phyloP scores from a whole-genome alignment of 2,329 filamentous ascomycete species.

The Aspergillus terreus region DNA sequence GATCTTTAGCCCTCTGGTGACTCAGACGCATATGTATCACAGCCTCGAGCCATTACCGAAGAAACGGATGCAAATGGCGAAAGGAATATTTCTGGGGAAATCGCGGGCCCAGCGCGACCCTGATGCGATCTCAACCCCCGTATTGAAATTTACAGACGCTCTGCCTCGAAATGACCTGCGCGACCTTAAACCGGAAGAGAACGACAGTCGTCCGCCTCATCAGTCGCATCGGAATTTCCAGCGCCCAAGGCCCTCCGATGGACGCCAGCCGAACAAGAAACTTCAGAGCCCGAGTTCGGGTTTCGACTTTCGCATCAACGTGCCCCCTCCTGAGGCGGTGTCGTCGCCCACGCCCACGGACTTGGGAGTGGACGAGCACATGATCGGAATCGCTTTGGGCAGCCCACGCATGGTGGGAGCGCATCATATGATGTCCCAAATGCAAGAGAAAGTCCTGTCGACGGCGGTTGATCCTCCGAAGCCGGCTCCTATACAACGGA shows the following conservation, averaged over 20 bases:
- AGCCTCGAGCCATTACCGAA: background rate
- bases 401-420: conserved; percentile 53
- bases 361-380: conserved; percentile 36
- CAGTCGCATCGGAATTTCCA: conserved; percentile 16
- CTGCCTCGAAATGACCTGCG: conserved; percentile 29
- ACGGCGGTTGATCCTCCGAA: conserved; percentile 10
- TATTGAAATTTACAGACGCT: conserved; percentile 30
- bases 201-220: conserved; percentile 9
- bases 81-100: conserved; percentile 26
- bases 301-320: conserved; percentile 30
- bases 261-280: conserved; percentile 13
- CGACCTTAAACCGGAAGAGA: conserved; percentile 10
- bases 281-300: conserved; percentile 12
- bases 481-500: conserved; percentile 23
- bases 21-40: background rate
- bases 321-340: conserved; percentile 23
- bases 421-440: conserved; percentile 13
- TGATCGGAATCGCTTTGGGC: conserved; percentile 71
- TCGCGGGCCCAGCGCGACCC: conserved; percentile 23
- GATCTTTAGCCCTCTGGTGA: background rate
- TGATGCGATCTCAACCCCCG: conserved; percentile 29
- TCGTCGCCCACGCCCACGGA: conserved; percentile 12
- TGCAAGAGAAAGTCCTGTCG: conserved; percentile 11
- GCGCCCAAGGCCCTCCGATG: conserved; percentile 18
- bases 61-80: conserved; percentile 23